These are phyloP conservation scores for Tricholoma hemisulphureum DNA, from an alignment of 768 basidiomycete genomes.

Conservation along the genomic window DNA sequence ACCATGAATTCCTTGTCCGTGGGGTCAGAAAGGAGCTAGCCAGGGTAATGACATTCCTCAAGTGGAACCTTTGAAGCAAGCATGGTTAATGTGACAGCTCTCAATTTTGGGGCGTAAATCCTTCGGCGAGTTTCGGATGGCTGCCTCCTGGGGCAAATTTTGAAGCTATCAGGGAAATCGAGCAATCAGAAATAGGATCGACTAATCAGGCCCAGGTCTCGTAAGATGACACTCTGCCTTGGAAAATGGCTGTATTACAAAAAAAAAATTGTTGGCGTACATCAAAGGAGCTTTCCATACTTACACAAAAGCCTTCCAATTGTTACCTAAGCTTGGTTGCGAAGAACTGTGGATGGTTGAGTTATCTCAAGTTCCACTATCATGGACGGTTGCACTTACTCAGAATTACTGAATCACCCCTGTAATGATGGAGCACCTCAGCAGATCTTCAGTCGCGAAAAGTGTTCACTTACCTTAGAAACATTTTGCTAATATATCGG, in stretches of 20 bases:
- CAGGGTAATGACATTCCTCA: slow-evolving; percentile 41
- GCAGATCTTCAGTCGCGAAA: not conserved
- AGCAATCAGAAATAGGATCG: slow-evolving; percentile 8
- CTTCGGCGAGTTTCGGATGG: slow-evolving; percentile 68
- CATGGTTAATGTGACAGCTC: slow-evolving; percentile 58
- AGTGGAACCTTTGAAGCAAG: slow-evolving; percentile 42
- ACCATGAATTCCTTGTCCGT: slow-evolving; percentile 48
- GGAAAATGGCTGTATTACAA: not conserved
- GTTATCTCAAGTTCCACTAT: slow-evolving; percentile 23
- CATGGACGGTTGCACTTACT: slow-evolving; percentile 54
- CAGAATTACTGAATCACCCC: slow-evolving; percentile 96
- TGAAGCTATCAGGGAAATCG: slow-evolving; percentile 40
- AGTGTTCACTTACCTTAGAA: slow-evolving; percentile 63
- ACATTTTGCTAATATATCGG: slow-evolving; percentile 99
- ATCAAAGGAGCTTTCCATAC: not conserved
- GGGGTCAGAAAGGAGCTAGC: slow-evolving; percentile 48
- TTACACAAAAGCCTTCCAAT: not conserved
- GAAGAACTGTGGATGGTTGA: slow-evolving; percentile 54
- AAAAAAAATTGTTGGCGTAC: not conserved
- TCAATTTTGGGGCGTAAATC: slow-evolving; percentile 31
- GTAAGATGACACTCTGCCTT: not conserved
- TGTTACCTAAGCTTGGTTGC: slow-evolving; percentile 60
- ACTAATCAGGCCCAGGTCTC: not conserved
- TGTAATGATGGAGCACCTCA: slow-evolving; percentile 27
- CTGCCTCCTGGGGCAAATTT: slow-evolving; percentile 57